A percentile compares a stretch with the other conserved stretches of the same genome.
phyloP scores from a whole-genome alignment of 371 early-diverging fungal genomes.

The Massospora cicadina region DNA sequence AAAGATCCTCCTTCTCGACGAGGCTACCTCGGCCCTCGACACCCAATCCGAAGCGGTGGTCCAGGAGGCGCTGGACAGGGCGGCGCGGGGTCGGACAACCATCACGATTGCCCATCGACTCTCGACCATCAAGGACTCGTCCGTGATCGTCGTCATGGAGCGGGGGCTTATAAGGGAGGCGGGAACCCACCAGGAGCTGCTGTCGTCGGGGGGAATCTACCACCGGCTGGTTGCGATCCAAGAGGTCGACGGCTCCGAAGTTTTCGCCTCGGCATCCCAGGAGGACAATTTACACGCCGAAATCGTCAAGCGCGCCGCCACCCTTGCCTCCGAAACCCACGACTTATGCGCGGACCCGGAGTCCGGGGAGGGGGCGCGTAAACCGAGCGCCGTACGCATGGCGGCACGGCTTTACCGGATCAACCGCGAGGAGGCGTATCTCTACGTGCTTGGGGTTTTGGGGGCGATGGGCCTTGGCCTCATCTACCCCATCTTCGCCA shows the following conservation, averaged over 20 bases:
- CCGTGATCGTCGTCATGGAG: constrained; percentile 63
- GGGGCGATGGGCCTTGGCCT: constrained; percentile 15
- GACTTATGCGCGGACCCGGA: background rate
- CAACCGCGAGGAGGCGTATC: background rate
- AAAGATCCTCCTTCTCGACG: constrained; percentile 36
- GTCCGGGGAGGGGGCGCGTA: background rate
- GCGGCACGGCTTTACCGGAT: background rate
- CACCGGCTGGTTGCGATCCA: constrained; percentile 32
- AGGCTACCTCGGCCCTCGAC: constrained; percentile 32
- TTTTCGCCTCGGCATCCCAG: background rate
- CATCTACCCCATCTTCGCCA: constrained; percentile 26
- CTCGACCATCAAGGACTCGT: constrained; percentile 60
- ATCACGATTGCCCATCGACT: constrained; percentile 86
- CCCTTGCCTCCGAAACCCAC: background rate
- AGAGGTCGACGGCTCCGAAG: constrained; percentile 18
- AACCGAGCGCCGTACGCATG: background rate
- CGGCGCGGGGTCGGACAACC: constrained; percentile 59
- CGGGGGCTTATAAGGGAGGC: constrained; percentile 48
- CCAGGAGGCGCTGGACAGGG: constrained; percentile 59
- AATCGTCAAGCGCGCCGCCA: background rate
- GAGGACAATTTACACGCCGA: background rate
- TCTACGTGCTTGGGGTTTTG: constrained; percentile 12
- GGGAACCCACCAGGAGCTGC: constrained; percentile 48
- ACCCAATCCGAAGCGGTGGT: constrained; percentile 61
- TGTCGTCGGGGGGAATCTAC: constrained; percentile 31